Evolutionary conservation across 2,329 filamentous ascomycete genomes (phyloP), one percentile per base, ranked within the genome.

Genomic region (Ascochyta rabiei): DNA sequence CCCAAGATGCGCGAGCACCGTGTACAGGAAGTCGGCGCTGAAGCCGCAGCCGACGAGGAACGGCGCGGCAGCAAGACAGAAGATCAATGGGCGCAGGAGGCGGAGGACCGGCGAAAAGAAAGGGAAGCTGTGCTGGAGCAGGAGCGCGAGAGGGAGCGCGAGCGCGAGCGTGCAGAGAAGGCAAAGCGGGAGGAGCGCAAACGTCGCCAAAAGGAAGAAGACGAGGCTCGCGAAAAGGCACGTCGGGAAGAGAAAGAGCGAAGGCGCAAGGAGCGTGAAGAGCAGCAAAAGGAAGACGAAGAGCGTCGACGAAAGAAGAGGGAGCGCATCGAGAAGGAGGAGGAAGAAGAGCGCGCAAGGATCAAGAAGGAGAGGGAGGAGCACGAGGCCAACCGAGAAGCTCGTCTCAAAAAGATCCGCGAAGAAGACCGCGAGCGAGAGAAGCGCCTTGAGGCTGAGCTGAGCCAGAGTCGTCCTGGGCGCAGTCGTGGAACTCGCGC

Each of bases 11-110:
- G 90, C 56, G 84, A 87, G 60, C 82, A 90, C 44, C 82, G 90
- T 21, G 80, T 82, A 16, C 80, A 81, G 13, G 88, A 91, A 54
- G 84, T 93, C 58, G 90, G 90, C 23, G 81, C 84, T 37, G 88
- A 89, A 51, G 84, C 82, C 2, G 89, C 89, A 3, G 81, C 82
- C 24, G 83, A 84, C 18, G 90, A 93, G 70, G 78, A 84, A 37
- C 61, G 77, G 9, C 84, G 83, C 48, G 90, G 90, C 16, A 80
- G 84, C 42, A 92, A 90, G 73, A 89, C 86, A 1, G 89, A 93
- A 62, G 84, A 87, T 50, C 86, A 89, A 43, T 93, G 92, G 71
- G 86, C 84, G 1, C 82, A 82, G 41, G 89, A 91, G 55, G 87
- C 87, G 2, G 82, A 84, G 9, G 79, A 77, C 6, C 84, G 86